These are phyloP conservation scores for Trichoderma arundinaceum DNA, from an alignment of 2,329 filamentous ascomycete species.

Conservation along the genomic window DNA sequence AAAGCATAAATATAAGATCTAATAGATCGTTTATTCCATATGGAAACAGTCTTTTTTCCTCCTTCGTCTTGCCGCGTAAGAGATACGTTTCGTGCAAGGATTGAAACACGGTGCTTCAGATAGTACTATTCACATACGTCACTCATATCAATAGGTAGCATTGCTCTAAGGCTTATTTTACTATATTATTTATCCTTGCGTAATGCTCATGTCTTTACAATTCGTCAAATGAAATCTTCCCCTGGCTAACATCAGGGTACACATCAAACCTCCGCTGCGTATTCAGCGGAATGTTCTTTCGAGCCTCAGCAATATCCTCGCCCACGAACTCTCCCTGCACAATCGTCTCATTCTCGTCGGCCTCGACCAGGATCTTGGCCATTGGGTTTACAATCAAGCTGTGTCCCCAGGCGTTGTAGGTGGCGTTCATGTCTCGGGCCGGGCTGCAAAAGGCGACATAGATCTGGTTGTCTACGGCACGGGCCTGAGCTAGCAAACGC, in stretches of 20 bases:
- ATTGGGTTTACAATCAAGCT: conserved; percentile 87
- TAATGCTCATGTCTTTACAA: background rate
- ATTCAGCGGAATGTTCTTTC: conserved; percentile 83
- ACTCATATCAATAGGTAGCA: background rate
- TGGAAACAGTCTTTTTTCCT: background rate
- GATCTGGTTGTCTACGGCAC: conserved; percentile 91
- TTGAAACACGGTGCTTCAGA: no score
- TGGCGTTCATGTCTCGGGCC: conserved; percentile 75
- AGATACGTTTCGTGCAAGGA: no score
- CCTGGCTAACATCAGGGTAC: conserved; percentile 84
- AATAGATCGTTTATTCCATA: conserved; percentile 8
- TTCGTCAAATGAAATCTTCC: conserved; percentile 42
- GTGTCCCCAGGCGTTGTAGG: conserved; percentile 92
- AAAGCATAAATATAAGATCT: conserved; percentile 1
- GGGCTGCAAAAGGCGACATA: conserved; percentile 94
- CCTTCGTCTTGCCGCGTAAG: no score
- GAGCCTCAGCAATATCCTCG: conserved; percentile 72
- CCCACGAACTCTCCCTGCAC: conserved; percentile 74
- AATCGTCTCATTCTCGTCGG: conserved; percentile 77
- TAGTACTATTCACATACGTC: no score
- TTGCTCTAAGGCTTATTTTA: background rate
- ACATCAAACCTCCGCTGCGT: conserved; percentile 91
- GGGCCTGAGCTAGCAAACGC: conserved; percentile 78
- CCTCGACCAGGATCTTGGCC: conserved; percentile 78
- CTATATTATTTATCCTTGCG: background rate